Percentiles rank a stretch among this genome's conserved stretches.
Conservation (phyloP, 73 alveolate genomes). For the Breviolum minutum region DNA sequence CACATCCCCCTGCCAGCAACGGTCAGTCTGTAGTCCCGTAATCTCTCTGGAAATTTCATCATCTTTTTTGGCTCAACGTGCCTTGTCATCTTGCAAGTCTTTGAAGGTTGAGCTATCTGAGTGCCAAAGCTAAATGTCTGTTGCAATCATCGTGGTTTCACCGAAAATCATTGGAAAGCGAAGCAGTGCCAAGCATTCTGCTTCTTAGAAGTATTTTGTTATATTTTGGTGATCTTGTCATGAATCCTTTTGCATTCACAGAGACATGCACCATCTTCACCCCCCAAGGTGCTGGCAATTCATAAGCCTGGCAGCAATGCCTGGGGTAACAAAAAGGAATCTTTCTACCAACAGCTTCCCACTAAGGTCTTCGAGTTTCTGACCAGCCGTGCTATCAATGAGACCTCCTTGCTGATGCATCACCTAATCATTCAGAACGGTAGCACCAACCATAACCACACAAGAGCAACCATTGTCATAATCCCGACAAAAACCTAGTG, state of each 20-base stretch:
- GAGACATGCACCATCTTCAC: background rate
- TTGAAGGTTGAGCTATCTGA: conserved; percentile 92
- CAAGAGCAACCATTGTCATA: background rate
- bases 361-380: background rate
- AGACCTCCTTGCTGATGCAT: conserved; percentile 76
- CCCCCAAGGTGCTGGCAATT: conserved; percentile 24
- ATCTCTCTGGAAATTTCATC: too few species aligned
- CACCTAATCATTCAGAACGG: background rate
- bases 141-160: background rate
- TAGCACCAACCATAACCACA: too few species aligned
- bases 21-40: background rate
- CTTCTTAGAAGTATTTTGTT: too few species aligned
- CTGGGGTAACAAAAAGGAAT: background rate
- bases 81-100: conserved; percentile 84
- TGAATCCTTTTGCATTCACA: too few species aligned
- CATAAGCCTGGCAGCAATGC: conserved; percentile 81
- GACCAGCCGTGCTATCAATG: conserved; percentile 61
- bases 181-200: too few species aligned
- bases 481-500: too few species aligned
- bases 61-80: background rate
- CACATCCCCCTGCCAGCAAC: conserved; percentile 60
- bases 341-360: too few species aligned
- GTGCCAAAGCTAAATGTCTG: background rate
- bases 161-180: background rate
- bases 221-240: too few species aligned